A percentile compares a stretch with the other conserved stretches of the same genome.
Conservation (phyloP, 163 green algal genomes). For the Volvox carteri region DNA sequence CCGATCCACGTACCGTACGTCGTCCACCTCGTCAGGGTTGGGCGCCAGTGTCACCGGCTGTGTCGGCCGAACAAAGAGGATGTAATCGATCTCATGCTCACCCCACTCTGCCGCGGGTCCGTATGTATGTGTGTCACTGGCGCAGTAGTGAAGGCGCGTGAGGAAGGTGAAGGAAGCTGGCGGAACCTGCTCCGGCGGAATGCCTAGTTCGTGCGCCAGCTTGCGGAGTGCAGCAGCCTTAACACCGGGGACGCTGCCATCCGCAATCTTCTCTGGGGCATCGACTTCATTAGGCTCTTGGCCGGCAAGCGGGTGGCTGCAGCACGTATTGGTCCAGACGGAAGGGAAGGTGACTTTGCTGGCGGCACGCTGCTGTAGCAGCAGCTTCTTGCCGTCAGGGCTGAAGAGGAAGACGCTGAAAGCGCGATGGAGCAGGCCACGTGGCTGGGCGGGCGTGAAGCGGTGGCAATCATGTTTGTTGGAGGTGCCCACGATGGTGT, state of each 20-base stretch:
- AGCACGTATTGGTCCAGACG: constrained; percentile 99
- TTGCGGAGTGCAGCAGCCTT: constrained; percentile 92
- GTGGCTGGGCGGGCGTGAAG: constrained; percentile 75
- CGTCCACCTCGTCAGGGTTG: constrained; percentile 91
- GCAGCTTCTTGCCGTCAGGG: constrained; percentile 77
- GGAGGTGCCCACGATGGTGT: constrained; percentile 81
- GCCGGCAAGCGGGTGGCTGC: constrained; percentile 93
- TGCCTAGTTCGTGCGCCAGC: constrained; percentile 97
- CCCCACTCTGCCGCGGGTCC: constrained; percentile 85
- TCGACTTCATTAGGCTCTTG: constrained; percentile 72
- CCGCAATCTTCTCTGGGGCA: constrained; percentile 64
- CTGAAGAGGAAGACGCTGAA: constrained; percentile 99
- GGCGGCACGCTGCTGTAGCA: constrained; percentile 92
- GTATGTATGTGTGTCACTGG: constrained; percentile 80
- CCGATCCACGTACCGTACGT: constrained; percentile 81
- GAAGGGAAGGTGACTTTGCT: constrained; percentile 88
- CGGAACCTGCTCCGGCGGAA: constrained; percentile 72
- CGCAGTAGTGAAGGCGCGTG: constrained; percentile 96
- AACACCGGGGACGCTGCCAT: constrained; percentile 76
- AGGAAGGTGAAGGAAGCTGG: constrained; percentile 81
- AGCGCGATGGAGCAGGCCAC: constrained; percentile 89
- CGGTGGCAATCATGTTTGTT: constrained; percentile 91
- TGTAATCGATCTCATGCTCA: constrained; percentile 99
- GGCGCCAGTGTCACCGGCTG: constrained; percentile 74
- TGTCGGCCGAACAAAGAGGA: constrained; percentile 81